Conservation (phyloP, 345 rosid species). For the Brassica nigra region DNA sequence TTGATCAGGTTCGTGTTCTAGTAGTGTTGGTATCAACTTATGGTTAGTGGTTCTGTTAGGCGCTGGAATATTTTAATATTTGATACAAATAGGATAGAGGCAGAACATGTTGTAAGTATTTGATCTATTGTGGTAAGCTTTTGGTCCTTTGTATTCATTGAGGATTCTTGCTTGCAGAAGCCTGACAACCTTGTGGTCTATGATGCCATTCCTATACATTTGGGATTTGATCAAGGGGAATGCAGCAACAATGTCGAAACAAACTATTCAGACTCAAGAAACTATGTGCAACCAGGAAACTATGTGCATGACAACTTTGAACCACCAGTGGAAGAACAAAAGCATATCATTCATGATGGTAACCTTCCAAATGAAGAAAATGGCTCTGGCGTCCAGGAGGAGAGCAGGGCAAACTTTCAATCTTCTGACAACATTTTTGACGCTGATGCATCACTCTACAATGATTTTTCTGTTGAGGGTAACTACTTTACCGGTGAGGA, state of each 20-base stretch:
- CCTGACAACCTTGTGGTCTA: conserved; percentile 28
- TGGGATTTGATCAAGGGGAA: conserved; percentile 58
- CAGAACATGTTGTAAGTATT: neutral
- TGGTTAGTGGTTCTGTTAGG: neutral
- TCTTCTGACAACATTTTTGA: conserved; percentile 49
- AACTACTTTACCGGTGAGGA: conserved; percentile 49
- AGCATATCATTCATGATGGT: conserved; percentile 43
- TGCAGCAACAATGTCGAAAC: conserved; percentile 50
- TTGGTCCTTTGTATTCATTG: neutral
- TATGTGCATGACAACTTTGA: conserved; percentile 38
- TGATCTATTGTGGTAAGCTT: neutral
- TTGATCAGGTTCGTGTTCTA: conserved; percentile 60
- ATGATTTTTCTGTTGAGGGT: conserved; percentile 37
- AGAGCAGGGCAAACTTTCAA: conserved; percentile 42
- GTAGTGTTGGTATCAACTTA: neutral
- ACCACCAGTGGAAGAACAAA: conserved; percentile 47
- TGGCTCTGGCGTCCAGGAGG: conserved; percentile 43
- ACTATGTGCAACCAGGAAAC: conserved; percentile 19
- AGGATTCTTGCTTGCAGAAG: conserved; percentile 49
- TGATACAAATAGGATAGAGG: neutral
- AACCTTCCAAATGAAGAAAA: conserved; percentile 39
- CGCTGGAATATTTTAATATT: neutral
- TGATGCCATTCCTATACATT: conserved; percentile 49
- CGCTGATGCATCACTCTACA: conserved; percentile 45
- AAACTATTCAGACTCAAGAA: conserved; percentile 27